Evolutionary conservation across 225 moss, liverwort and hornwort species (phyloP).

Genomic region (Neckera pumila): DNA sequence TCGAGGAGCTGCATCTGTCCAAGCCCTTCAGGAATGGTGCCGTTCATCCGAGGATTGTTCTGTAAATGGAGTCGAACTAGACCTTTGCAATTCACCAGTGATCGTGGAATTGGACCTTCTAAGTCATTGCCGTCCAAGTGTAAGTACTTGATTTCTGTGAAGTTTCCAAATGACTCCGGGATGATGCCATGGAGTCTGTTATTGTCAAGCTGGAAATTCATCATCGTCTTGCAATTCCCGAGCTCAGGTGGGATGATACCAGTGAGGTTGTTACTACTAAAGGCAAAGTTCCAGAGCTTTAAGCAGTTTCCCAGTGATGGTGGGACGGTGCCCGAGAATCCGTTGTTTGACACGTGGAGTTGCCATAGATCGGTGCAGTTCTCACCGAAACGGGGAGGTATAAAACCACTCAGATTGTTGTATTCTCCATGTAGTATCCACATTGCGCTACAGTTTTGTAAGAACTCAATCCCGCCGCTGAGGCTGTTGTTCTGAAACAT

Average conservation of each 20-base stretch:
- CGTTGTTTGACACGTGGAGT: neutral
- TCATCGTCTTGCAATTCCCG: neutral
- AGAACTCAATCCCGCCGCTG: constrained; percentile 9
- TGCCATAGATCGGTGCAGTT: neutral
- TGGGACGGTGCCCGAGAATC: neutral
- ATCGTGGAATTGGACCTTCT: neutral
- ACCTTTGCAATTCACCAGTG: neutral
- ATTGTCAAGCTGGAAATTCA: neutral
- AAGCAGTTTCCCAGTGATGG: neutral
- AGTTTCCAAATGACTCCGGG: neutral
- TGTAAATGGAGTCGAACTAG: neutral
- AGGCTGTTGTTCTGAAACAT: constrained; percentile 25
- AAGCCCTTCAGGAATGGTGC: neutral
- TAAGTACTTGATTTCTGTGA: neutral
- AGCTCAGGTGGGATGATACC: neutral
- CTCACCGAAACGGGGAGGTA: neutral
- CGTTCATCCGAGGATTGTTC: neutral
- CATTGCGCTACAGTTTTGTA: constrained; percentile 33
- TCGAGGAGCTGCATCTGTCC: neutral
- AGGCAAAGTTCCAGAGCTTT: neutral
- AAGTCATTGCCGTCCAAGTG: neutral
- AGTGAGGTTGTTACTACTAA: neutral
- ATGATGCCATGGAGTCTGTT: neutral
- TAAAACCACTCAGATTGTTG: neutral
- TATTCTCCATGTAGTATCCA: neutral